Base-by-base conservation (phyloP, 768 basidiomycete genomes). In the Mycena chlorophos region DNA sequence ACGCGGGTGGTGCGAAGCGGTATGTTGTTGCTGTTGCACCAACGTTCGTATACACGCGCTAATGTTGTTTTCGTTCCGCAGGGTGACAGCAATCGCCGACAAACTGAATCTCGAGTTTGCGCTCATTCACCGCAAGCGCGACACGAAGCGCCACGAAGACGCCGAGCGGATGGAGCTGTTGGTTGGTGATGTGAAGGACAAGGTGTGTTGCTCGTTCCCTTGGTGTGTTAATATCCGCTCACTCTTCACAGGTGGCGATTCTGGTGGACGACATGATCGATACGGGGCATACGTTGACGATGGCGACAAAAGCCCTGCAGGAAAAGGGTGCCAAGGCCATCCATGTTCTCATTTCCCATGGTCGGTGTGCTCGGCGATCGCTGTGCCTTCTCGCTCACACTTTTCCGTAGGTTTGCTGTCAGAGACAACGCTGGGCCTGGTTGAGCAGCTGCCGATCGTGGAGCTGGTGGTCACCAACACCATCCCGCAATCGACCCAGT, bases 201-300 rank as follows among this genome's bases (percentile, higher is more conserved):
- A 97, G 78, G 91, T 82, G 63, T 43, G 71, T 49, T 39, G 52
- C 52, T 53, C 23, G 30, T 45, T 43, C 20, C 46, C 22, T 38
- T 45, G 25, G 23, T 48, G 23, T 29, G 28, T 51, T 58, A 47
- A 56, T 50, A 47, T 39, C 50, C 60, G n/a, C n/a, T n/a, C n/a
- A n/a, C n/a, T n/a, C n/a, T 51, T 14, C 29, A 5, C 52, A 94
- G 89, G 82, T 94, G 51, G 94, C 91, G 34, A 92, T 99, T 66
- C 81, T 99, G 43, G 92, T 99, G 29, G 97, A 99, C 69, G 97
- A 99, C 68, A 98, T 99, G 96, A 89, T 97, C 66, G 97, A 99
- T 69, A 93, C 92, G 4, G 96, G 95, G 13, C 81, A 78, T 31
- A 98, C 97, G n/a, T 78, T 98, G 26, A 78, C 84, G 14, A 75